A percentile compares a stretch with the other conserved stretches of the same genome.
phyloP scores from a whole-genome alignment of 495 filamentous ascomycete species.

The Astrocystis sublimbata region DNA sequence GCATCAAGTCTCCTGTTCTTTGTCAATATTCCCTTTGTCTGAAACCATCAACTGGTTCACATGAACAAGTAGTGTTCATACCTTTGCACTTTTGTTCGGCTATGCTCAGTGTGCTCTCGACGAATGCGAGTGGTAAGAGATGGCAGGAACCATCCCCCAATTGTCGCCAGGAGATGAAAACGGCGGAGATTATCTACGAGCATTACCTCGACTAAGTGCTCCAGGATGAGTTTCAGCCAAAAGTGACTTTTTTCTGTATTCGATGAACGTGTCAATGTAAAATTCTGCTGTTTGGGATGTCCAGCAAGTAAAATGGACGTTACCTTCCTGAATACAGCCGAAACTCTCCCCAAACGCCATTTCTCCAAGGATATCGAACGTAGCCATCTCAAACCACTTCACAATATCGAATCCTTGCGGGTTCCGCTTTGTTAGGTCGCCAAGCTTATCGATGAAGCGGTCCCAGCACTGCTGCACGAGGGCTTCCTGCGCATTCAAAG shows the following conservation, averaged over 20 bases:
- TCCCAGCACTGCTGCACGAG: not conserved
- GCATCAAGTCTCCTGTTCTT: slow-evolving; percentile 12
- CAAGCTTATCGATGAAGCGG: not conserved
- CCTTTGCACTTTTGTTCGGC: not conserved
- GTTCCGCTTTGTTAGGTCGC: not conserved
- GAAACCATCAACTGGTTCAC: no score
- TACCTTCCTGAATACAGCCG: slow-evolving; percentile 19
- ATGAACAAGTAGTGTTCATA: no score
- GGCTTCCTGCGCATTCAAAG: not conserved
- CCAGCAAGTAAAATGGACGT: not conserved
- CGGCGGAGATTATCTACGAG: slow-evolving; percentile 25
- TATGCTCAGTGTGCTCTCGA: not conserved
- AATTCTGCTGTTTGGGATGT: not conserved
- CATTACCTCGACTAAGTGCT: not conserved
- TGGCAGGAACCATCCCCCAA: not conserved
- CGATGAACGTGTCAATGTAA: not conserved
- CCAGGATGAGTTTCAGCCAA: not conserved
- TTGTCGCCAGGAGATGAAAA: not conserved
- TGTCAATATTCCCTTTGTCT: no score
- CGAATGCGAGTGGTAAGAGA: not conserved
- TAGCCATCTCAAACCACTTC: slow-evolving; percentile 27
- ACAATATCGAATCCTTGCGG: slow-evolving; percentile 15
- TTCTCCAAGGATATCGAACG: slow-evolving; percentile 37
- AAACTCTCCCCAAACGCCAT: slow-evolving; percentile 40
- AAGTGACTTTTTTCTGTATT: slow-evolving; percentile 5